phyloP scores from a whole-genome alignment of 441 rosid species.

The Populus hybrid region DNA sequence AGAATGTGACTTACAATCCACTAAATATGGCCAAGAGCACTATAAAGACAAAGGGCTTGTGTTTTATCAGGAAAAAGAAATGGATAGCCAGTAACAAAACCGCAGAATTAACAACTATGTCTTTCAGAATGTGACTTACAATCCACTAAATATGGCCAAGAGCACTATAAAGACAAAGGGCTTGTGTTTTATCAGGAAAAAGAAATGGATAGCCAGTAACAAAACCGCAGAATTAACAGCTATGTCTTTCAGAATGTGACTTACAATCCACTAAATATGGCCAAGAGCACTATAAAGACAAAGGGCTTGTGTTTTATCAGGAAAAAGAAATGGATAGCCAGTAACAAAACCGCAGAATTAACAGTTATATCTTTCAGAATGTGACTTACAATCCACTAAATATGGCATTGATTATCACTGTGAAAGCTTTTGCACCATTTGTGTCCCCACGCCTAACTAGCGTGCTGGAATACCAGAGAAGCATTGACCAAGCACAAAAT shows the following conservation, averaged over 20 bases:
- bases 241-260: constrained; percentile 16
- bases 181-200: constrained; percentile 11
- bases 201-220: neutral
- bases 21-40: constrained; percentile 18
- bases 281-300: constrained; percentile 59
- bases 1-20: constrained; percentile 62
- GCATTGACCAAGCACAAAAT: constrained; percentile 74
- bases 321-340: neutral
- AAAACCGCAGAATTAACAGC: constrained; percentile 1
- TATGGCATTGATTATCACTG: constrained; percentile 75
- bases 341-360: constrained; percentile 2
- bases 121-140: no score
- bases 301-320: constrained; percentile 14
- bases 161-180: constrained; percentile 42
- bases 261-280: constrained; percentile 90
- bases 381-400: constrained; percentile 79
- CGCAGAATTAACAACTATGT: no score
- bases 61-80: no score
- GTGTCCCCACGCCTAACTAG: constrained; percentile 66
- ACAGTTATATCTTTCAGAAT: neutral
- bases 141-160: constrained; percentile 42
- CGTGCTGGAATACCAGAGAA: constrained; percentile 75
- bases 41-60: no score
- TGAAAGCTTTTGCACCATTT: constrained; percentile 77
- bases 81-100: no score